Evolutionary conservation across 1,284 basidiomycete genomes (phyloP).

Genomic region (Agaricales sp.): DNA sequence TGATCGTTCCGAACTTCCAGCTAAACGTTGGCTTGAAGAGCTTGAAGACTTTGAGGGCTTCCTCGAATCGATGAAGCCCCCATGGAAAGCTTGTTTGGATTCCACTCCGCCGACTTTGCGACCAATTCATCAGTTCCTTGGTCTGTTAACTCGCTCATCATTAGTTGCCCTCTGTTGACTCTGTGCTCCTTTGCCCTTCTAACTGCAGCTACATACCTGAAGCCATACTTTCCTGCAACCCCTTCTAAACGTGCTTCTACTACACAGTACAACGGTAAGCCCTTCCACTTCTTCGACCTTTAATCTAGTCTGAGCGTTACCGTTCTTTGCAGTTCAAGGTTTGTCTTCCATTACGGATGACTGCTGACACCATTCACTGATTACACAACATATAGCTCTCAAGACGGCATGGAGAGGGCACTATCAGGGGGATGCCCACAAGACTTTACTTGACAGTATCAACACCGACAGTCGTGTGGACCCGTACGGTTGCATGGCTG

Average conservation of each 20-base stretch:
- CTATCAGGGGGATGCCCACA: neutral
- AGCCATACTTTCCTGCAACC: neutral
- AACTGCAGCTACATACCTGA: neutral
- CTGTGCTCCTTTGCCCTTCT: too few relatives aligned
- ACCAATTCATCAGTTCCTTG: neutral
- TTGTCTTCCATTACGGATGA: neutral
- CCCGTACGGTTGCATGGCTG: too few relatives aligned
- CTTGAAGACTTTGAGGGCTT: too few relatives aligned
- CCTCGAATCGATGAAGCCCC: too few relatives aligned
- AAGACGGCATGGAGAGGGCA: neutral
- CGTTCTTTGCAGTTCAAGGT: neutral
- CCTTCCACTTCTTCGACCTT: neutral
- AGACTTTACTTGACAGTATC: neutral
- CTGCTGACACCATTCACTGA: neutral
- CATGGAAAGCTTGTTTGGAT: too few relatives aligned
- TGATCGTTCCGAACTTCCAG: too few relatives aligned
- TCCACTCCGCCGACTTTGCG: neutral
- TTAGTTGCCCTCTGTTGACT: neutral
- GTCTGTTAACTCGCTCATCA: neutral
- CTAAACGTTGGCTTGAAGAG: neutral
- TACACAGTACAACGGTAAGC: neutral
- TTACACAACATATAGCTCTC: neutral
- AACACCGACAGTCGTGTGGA: neutral
- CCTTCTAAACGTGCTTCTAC: neutral
- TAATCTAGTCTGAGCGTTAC: neutral